Conservation (phyloP, 257 asterid genomes). For the Nicotiana attenuata region DNA sequence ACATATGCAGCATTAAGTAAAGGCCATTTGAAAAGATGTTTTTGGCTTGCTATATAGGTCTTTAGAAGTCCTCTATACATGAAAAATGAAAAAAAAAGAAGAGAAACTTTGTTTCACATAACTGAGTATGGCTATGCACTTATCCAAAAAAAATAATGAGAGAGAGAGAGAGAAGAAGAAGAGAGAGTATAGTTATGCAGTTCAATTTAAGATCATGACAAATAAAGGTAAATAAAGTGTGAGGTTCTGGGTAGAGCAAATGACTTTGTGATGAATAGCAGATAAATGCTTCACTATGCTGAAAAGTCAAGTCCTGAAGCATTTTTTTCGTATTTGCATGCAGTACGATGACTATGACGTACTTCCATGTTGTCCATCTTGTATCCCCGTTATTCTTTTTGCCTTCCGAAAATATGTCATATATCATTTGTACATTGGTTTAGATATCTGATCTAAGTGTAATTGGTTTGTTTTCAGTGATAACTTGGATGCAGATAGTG, state of each 20-base stretch:
- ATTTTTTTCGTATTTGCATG: background rate
- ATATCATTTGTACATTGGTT: background rate
- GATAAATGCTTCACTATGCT: background rate
- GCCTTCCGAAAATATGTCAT: background rate
- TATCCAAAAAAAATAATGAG: background rate
- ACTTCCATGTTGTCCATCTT: background rate
- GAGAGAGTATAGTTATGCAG: background rate
- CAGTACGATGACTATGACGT: background rate
- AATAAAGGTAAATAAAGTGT: background rate
- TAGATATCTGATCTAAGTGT: conserved; percentile 8
- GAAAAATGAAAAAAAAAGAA: background rate
- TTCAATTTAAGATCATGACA: background rate
- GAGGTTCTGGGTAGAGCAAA: background rate
- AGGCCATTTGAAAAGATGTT: background rate
- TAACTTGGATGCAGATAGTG: conserved; percentile 55
- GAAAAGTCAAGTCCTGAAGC: conserved; percentile 2
- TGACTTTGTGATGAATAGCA: background rate
- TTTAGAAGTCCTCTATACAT: background rate
- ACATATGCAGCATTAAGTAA: background rate
- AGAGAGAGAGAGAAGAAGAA: too few species aligned
- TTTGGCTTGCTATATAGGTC: background rate
- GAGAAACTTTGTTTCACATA: background rate
- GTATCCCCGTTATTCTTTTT: background rate
- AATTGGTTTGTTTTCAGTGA: conserved; percentile 50
- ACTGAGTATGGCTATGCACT: conserved; percentile 4